A percentile compares a stretch with the other conserved stretches of the same genome.
phyloP scores from a whole-genome alignment of 2,329 filamentous ascomycete genomes.

The Coleophoma cylindrospora region DNA sequence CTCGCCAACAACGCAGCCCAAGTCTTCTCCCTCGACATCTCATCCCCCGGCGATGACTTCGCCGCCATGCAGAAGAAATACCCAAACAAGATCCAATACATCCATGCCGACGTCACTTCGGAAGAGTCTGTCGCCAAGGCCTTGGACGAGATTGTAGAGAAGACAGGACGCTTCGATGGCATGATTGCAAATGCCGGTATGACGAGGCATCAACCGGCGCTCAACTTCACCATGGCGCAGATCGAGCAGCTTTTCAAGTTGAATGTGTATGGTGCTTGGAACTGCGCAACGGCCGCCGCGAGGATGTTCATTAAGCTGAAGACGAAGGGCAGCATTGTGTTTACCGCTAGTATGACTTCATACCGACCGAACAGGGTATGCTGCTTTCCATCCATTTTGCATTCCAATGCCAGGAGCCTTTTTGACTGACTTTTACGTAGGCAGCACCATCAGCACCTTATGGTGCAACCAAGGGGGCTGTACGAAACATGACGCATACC shows the following conservation, averaged over 20 bases:
- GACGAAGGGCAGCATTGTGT: conserved; percentile 40
- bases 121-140: conserved; percentile 37
- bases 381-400: not conserved
- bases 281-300: conserved; percentile 35
- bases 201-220: conserved; percentile 45
- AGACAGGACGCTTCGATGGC: conserved; percentile 39
- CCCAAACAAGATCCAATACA: conserved; percentile 32
- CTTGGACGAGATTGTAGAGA: conserved; percentile 36
- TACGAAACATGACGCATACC: conserved; percentile 31
- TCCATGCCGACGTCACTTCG: conserved; percentile 41
- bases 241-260: conserved; percentile 37
- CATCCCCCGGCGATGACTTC: conserved; percentile 36
- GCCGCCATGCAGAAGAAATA: conserved; percentile 30
- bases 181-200: conserved; percentile 46
- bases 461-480: conserved; percentile 37
- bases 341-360: conserved; percentile 40
- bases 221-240: conserved; percentile 43
- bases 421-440: not conserved
- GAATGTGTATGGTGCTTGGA: conserved; percentile 41
- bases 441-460: conserved; percentile 32
- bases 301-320: conserved; percentile 38
- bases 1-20: conserved; percentile 36
- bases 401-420: not conserved
- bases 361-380: conserved; percentile 37
- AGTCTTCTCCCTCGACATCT: conserved; percentile 42